These are phyloP conservation scores for Exophiala sideris DNA, from an alignment of 2,329 filamentous ascomycete genomes.

Conservation along the genomic window DNA sequence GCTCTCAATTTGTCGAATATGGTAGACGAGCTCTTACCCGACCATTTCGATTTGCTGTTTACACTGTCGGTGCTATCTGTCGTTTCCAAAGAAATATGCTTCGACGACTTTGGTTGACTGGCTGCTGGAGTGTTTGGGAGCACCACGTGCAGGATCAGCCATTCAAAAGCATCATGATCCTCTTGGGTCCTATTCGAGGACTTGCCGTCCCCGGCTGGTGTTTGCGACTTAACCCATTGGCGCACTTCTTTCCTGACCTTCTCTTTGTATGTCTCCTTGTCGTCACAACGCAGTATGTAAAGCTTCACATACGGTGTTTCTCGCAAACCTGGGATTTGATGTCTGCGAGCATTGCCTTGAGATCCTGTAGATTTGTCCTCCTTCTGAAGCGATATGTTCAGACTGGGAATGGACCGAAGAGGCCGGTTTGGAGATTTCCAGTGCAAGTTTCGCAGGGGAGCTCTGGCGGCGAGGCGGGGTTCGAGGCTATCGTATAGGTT, in stretches of 20 bases:
- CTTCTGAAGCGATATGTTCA: conserved; percentile 84
- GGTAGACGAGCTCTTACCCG: conserved; percentile 71
- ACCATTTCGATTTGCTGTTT: conserved; percentile 66
- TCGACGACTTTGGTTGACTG: conserved; percentile 65
- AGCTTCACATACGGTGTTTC: conserved; percentile 93
- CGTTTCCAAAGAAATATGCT: conserved; percentile 45
- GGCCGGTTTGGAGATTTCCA: conserved; percentile 95
- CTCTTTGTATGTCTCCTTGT: conserved; percentile 89
- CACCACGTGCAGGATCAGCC: conserved; percentile 90
- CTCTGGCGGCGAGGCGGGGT: conserved; percentile 69
- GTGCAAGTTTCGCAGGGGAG: conserved; percentile 87
- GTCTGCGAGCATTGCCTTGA: conserved; percentile 57
- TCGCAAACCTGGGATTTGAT: conserved; percentile 91
- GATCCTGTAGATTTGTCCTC: conserved; percentile 44
- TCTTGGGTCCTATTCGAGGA: conserved; percentile 64
- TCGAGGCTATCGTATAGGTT: conserved; percentile 80
- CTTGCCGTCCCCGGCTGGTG: conserved; percentile 25
- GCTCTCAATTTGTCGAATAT: conserved; percentile 84
- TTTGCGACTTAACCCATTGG: conserved; percentile 78
- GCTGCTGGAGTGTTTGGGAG: conserved; percentile 79
- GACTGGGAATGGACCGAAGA: conserved; percentile 84
- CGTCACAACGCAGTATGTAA: conserved; percentile 85
- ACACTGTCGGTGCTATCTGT: conserved; percentile 61
- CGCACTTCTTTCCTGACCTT: conserved; percentile 72
- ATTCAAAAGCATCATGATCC: conserved; percentile 95